phyloP scores from a whole-genome alignment of 2,329 filamentous ascomycete species.

The Clarireedia sp. region DNA sequence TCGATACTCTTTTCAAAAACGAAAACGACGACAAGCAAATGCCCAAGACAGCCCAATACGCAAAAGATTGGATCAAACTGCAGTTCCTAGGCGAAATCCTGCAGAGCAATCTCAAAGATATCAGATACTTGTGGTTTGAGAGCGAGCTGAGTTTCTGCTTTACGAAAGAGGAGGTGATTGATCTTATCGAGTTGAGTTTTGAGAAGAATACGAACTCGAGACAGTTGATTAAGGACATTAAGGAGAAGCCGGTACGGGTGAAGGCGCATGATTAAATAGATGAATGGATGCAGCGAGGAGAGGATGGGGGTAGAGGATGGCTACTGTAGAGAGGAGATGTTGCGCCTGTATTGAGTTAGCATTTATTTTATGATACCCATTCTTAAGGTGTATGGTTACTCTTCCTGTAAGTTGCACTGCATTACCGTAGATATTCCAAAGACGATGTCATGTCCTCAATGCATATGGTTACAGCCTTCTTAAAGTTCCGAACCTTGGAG shows the following conservation, averaged over 20 bases:
- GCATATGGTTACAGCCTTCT: too few relatives aligned
- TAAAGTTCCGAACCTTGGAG: too few relatives aligned
- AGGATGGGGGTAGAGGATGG: too few relatives aligned
- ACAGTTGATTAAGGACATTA: slow-evolving; percentile 51
- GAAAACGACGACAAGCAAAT: slow-evolving; percentile 19
- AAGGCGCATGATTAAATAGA: too few relatives aligned
- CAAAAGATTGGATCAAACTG: slow-evolving; percentile 53
- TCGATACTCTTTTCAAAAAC: slow-evolving; percentile 37
- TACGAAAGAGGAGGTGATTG: slow-evolving; percentile 50
- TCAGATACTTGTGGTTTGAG: slow-evolving; percentile 56
- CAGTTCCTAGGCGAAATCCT: slow-evolving; percentile 58
- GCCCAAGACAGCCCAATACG: slow-evolving; percentile 52
- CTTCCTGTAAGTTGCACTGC: too few relatives aligned
- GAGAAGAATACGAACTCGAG: slow-evolving; percentile 51
- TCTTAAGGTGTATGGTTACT: too few relatives aligned
- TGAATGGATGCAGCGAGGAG: too few relatives aligned
- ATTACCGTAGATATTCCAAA: too few relatives aligned
- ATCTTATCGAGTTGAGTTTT: slow-evolving; percentile 56
- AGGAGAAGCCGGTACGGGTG: slow-evolving; percentile 28
- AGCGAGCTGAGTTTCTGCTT: slow-evolving; percentile 60
- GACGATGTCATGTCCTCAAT: too few relatives aligned
- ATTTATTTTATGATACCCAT: too few relatives aligned
- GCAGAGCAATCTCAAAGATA: slow-evolving; percentile 58
- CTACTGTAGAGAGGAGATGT: too few relatives aligned
- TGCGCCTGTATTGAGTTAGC: too few relatives aligned